Conservation (phyloP, 2,329 filamentous ascomycete genomes). For the Lachnellula willkommii region DNA sequence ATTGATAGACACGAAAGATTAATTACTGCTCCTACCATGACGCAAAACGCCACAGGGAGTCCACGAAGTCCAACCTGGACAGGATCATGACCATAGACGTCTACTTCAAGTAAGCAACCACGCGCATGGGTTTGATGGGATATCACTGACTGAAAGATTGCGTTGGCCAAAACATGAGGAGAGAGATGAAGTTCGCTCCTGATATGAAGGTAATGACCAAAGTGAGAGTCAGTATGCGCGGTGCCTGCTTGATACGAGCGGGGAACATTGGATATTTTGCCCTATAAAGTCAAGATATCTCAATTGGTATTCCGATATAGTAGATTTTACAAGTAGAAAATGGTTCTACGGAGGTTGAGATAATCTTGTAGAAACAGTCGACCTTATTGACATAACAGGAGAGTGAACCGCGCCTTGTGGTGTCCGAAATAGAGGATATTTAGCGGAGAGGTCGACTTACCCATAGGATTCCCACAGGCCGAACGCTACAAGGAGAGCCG, state of each 20-base stretch:
- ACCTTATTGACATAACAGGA: too few species aligned
- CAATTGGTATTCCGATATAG: too few species aligned
- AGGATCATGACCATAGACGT: conserved; percentile 59
- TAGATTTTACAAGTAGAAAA: too few species aligned
- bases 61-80: conserved; percentile 58
- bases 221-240: conserved; percentile 44
- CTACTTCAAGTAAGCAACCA: not conserved
- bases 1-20: conserved; percentile 55
- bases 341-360: too few species aligned
- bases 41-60: conserved; percentile 57
- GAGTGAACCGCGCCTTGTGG: too few species aligned
- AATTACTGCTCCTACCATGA: conserved; percentile 55
- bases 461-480: conserved; percentile 44
- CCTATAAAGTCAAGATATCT: conserved; percentile 29
- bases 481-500: conserved; percentile 42
- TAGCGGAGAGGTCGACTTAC: too few species aligned
- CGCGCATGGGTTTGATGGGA: not conserved
- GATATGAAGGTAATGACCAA: conserved; percentile 52
- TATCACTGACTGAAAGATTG: conserved; percentile 45
- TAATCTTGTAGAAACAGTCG: too few species aligned
- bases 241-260: conserved; percentile 51
- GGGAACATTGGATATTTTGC: conserved; percentile 38
- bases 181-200: conserved; percentile 51
- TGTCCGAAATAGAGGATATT: too few species aligned
- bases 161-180: not conserved